Evolutionary conservation across 2,329 filamentous ascomycete species (phyloP).

Genomic region (Xylariaceae sp.): DNA sequence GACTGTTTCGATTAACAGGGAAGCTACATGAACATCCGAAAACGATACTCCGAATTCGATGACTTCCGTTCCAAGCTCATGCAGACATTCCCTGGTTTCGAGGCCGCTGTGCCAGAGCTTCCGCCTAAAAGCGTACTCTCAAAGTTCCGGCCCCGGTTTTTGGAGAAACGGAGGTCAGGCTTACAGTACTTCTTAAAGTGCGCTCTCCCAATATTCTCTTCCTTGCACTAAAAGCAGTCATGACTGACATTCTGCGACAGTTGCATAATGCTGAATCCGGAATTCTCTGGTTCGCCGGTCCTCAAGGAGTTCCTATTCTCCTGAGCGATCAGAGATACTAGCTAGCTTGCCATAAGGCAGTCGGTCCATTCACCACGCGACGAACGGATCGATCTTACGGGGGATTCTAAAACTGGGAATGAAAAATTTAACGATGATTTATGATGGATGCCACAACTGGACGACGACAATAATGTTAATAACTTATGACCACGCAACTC

Average conservation of each 20-base stretch:
- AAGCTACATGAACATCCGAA: constrained; percentile 56
- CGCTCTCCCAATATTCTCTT: constrained; percentile 27
- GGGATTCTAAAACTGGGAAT: background rate
- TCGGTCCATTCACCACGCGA: background rate
- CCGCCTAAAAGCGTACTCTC: constrained; percentile 89
- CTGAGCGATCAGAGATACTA: constrained; percentile 30
- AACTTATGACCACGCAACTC: constrained; percentile 22
- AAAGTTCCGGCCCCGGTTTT: constrained; percentile 76
- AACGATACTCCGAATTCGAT: constrained; percentile 91
- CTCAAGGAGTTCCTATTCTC: constrained; percentile 85
- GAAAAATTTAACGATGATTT: constrained; percentile 5
- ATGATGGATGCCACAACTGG: constrained; percentile 12
- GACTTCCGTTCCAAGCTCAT: constrained; percentile 69
- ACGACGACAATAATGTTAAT: constrained; percentile 27
- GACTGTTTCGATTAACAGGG: constrained; percentile 40
- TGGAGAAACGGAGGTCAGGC: constrained; percentile 76
- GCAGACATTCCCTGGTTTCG: constrained; percentile 76
- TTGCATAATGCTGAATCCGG: constrained; percentile 85
- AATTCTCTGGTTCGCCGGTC: constrained; percentile 87
- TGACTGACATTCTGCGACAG: constrained; percentile 40
- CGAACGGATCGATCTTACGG: background rate
- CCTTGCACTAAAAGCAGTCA: background rate
- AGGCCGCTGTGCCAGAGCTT: constrained; percentile 78
- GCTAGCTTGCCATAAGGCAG: background rate
- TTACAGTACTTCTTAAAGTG: constrained; percentile 93